A percentile compares a stretch with the other conserved stretches of the same genome.
phyloP scores from a whole-genome alignment of 805 yeast species.

The Grigorovia yakushimaensis region DNA sequence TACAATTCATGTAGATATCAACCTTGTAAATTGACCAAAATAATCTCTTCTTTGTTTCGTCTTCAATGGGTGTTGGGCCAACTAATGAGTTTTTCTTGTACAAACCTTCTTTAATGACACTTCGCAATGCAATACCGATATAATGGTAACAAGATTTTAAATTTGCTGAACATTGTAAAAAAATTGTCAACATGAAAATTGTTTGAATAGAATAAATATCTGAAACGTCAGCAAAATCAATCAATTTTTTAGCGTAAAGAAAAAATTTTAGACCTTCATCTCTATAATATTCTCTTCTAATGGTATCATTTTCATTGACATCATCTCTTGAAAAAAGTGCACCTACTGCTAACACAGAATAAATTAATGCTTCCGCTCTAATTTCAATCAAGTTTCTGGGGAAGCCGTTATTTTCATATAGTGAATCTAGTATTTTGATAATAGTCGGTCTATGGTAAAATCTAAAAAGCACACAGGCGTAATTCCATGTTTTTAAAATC shows the following conservation, averaged over 20 bases:
- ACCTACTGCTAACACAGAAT: conserved; percentile 85
- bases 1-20: conserved; percentile 82
- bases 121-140: conserved; percentile 77
- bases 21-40: conserved; percentile 87
- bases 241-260: conserved; percentile 65
- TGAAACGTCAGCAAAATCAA: conserved; percentile 51
- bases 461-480: conserved; percentile 76
- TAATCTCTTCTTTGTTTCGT: conserved; percentile 73
- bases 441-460: conserved; percentile 82
- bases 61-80: conserved; percentile 63
- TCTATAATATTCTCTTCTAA: conserved; percentile 31
- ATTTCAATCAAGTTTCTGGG: conserved; percentile 53
- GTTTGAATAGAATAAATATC: conserved; percentile 79
- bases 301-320: conserved; percentile 25
- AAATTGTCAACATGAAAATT: conserved; percentile 74
- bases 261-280: conserved; percentile 78
- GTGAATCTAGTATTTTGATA: conserved; percentile 59
- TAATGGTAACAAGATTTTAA: conserved; percentile 81
- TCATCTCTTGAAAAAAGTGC: conserved; percentile 58
- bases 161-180: conserved; percentile 81
- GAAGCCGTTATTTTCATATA: conserved; percentile 65
- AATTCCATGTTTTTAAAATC: conserved; percentile 70
- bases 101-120: conserved; percentile 73
- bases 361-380: conserved; percentile 67
- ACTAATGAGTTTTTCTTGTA: conserved; percentile 59